Base-by-base conservation (phyloP, 2,329 filamentous ascomycete genomes). In the Alternaria burnsii region DNA sequence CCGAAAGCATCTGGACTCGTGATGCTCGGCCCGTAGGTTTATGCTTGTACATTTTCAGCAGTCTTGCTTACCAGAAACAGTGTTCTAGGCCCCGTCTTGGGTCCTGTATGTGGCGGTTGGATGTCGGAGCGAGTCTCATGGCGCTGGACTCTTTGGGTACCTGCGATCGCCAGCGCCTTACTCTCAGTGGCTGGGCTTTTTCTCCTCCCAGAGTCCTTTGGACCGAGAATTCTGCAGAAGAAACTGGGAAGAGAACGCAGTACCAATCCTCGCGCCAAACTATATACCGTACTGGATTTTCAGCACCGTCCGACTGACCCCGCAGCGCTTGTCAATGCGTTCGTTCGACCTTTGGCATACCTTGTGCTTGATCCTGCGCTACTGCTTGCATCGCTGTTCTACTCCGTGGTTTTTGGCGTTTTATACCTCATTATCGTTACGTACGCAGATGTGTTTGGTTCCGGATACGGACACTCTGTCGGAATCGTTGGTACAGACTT, bases 391-490 rank as follows among this genome's bases (percentile, higher is more conserved):
- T 63, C 63, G 7, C 5, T 54, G 3, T 66, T 63, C 41, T 61
- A 61, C 28, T 54, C 63, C 12, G 41, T 66, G 26, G 36, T 55
- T 5, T 66, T 66, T 47, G 63, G 63, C 4, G 53, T 65, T 24
- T 38, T 65, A 6, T 65, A 65, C 34, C 55, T 66, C 38, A 55
- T 66, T 28, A 62, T 66, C 22, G 63, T 66, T 8, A 64, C 61
- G 5, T 62, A 44, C 47, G 48, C 56, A 4, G 58, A 61, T 40
- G 56, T 66, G 3, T 63, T 66, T 32, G 63, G 61, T 4, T 16
- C 24, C 8, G 57, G 60, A 7, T 66, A 66, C 36, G 40, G 51
- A 6, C 61, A 63, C 42, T 63, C 61, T 10, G 61, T 65, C 12
- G 64, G 61, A 2, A 62, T 65, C 8, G 46, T 67, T 12, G 64